Evolutionary conservation across 352 stramenopile genomes (phyloP), one percentile per base, ranked within the genome.

Genomic region (Blastocystis sp.): DNA sequence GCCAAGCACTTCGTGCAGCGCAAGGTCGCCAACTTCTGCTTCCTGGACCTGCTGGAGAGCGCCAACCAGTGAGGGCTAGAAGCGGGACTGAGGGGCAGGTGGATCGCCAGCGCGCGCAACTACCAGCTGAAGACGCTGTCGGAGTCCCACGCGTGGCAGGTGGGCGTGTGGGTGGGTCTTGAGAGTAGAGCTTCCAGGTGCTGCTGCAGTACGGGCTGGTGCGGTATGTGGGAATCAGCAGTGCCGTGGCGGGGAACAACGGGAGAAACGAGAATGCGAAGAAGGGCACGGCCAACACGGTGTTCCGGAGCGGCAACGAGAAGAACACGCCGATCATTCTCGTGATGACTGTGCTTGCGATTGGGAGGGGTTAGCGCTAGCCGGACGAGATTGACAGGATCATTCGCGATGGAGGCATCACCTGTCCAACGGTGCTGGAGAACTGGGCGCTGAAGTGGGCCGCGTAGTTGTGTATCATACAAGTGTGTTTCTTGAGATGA

Each of bases 391-490:
- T 79, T 1, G 69, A 79, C 42, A 61, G 69, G 24, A 0, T 79
- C 42, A 79, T 79, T 21, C 34, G 52, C 10, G 19, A 79, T 1
- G 69, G 43, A 63, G 19, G 34, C 14, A 0, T 60, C 14, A 7
- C 10, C 17, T 79, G 69, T 60, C 40, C 69, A 63, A 79, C 69
- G 4, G 69, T 40, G 28, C 21, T 79, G 19, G 69, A 79, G 40
- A 79, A 79, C 43, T 79, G 69, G 69, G 69, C 69, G 43, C 34
- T 79, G 48, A 60, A 79, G 40, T 79, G 69, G 69, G 17, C n/a
- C 62, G 69, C 19, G n/a, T 79, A 60, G n/a, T 28, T 61, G 28
- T 34, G 28, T 34, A 34, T 34, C 28, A 34, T 34, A 34, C 0
- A 34, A 34, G 28, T 34, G 28, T 34, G 28, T 34, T 34, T 34